phyloP scores from a whole-genome alignment of 768 basidiomycete genomes.

The Exsudoporus frostii region DNA sequence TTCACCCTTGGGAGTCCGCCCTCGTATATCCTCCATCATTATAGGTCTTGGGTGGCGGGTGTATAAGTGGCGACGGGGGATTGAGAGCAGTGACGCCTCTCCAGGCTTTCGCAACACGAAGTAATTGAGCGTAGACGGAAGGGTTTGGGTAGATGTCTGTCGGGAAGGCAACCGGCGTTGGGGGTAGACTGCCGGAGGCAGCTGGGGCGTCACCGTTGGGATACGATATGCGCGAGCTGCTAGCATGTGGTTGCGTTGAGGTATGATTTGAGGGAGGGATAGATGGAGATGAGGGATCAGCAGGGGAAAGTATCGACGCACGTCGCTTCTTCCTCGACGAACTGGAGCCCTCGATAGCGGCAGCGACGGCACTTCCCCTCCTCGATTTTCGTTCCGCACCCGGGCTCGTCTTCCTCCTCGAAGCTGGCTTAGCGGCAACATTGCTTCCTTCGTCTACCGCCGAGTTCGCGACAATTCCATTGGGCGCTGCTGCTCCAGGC shows the following conservation, averaged over 20 bases:
- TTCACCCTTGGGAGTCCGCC: slow-evolving; percentile 30
- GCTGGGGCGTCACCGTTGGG: slow-evolving; percentile 5
- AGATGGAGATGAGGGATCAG: slow-evolving; percentile 19
- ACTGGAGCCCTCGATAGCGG: slow-evolving; percentile 34
- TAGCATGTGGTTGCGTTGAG: slow-evolving; percentile 13
- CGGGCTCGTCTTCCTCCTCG: slow-evolving; percentile 36
- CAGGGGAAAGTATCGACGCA: slow-evolving; percentile 34
- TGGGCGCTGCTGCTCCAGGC: slow-evolving; percentile 17
- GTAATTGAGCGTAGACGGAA: slow-evolving; percentile 46
- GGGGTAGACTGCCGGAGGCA: slow-evolving; percentile 9
- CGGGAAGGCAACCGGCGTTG: slow-evolving; percentile 38
- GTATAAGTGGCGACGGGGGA: slow-evolving; percentile 18
- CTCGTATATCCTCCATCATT: slow-evolving; percentile 17
- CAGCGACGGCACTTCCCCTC: slow-evolving; percentile 33
- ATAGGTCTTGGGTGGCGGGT: slow-evolving; percentile 24
- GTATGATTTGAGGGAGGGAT: slow-evolving; percentile 9
- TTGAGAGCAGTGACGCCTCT: slow-evolving; percentile 62
- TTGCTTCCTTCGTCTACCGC: slow-evolving; percentile 16
- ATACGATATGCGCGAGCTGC: slow-evolving; percentile 18
- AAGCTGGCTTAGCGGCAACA: slow-evolving; percentile 23
- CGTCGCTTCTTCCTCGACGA: slow-evolving; percentile 37
- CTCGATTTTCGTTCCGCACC: slow-evolving; percentile 39
- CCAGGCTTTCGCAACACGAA: slow-evolving; percentile 62
- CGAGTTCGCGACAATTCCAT: slow-evolving; percentile 11
- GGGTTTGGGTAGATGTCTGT: slow-evolving; percentile 29